Evolutionary conservation across 108 stramenopile species (phyloP), one percentile per base, ranked within the genome.

Genomic region (Nitzschia sp.): DNA sequence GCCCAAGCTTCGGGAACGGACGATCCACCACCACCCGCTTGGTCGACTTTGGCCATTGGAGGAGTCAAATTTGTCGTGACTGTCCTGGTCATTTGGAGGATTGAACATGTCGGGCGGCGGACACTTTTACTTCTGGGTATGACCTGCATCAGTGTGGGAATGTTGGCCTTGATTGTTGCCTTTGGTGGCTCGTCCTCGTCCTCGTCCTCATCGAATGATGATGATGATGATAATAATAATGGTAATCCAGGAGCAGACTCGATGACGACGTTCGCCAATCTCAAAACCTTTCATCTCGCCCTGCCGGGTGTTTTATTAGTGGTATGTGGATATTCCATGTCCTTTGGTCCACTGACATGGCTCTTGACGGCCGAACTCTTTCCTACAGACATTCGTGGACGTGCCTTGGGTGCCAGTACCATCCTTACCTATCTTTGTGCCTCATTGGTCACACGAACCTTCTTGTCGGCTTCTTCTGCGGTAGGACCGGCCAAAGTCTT

Each of bases 271-370:
- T n/a, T n/a, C n/a, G n/a, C n/a, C n/a, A 46, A 58, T 65, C 25
- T 56, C 8, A 56, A 72, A 36, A 53, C 53, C 31, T 74, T 73
- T 15, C n/a, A n/a, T 52, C 66, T 66, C 65, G 80, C 70, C 44
- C 60, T 77, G 36, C 69, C 80, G 16, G 88, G 88, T 9, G 80
- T 86, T 3, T 61, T 87, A 32, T 65, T 85, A 0, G 83, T 90
- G 9, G 89, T 86, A 2, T 62, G 56, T 26, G 89, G 89, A 11
- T 90, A 90, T 73, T 85, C 86, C 27, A 66, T 78, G 47, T 81
- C 80, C 2, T 90, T 80, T 68, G 89, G 85, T 4, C 86, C 89
- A 0, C 68, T 90, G 26, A 81, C 80, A 35, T 90, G 89, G 89
- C 60, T 90, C 15, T 58, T 90, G 23, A 84, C 81, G 27, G 79